phyloP scores from a whole-genome alignment of 2,329 filamentous ascomycete genomes.

The Xylaria sp. region DNA sequence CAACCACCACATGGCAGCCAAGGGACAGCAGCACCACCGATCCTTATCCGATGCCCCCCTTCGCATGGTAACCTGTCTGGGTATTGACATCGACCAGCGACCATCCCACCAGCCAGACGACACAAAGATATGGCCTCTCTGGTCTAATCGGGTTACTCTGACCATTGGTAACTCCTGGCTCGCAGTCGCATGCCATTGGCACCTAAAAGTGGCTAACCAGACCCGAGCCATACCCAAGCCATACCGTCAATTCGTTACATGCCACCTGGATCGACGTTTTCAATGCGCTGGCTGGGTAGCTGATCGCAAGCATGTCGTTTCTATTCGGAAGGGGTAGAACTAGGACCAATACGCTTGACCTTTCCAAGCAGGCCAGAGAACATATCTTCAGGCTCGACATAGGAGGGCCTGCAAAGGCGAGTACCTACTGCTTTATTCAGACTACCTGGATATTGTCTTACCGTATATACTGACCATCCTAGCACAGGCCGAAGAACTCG shows the following conservation, averaged over 20 bases:
- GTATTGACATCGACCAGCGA: neutral
- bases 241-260: neutral
- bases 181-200: conserved; percentile 2
- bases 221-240: conserved; percentile 5
- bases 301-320: conserved; percentile 51
- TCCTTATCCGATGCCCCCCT: neutral
- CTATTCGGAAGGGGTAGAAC: conserved; percentile 57
- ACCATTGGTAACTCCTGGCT: neutral
- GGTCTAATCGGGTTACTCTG: neutral
- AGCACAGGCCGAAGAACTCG: conserved; percentile 78
- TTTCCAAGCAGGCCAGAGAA: conserved; percentile 59
- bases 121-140: neutral
- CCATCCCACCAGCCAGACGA: neutral
- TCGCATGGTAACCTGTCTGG: neutral
- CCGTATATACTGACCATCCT: conserved; percentile 31
- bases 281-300: conserved; percentile 6
- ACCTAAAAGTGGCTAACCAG: neutral
- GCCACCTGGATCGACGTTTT: conserved; percentile 1
- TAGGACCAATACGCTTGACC: conserved; percentile 54
- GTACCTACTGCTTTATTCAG: conserved; percentile 12
- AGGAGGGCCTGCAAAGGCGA: conserved; percentile 51
- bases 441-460: conserved; percentile 4
- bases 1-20: conserved; percentile 23
- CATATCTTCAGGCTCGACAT: conserved; percentile 57
- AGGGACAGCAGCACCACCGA: neutral